Base-by-base conservation (phyloP, 768 basidiomycete species). In the Rickenella mellea region DNA sequence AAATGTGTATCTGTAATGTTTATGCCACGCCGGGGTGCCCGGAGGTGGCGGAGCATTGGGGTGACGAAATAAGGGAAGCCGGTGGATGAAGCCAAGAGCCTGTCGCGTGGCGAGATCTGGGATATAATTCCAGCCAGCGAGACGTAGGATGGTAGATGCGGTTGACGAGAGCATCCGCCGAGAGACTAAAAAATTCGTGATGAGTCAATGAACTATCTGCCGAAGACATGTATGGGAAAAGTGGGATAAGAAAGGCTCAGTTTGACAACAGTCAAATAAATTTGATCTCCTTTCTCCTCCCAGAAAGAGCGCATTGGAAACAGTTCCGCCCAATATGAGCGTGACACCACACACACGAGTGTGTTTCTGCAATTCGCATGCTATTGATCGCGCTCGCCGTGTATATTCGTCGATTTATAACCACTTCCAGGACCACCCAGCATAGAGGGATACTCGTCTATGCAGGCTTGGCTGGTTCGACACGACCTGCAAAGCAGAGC, bases 121-220 rank as follows among this genome's bases (percentile, higher is more conserved):
- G 31, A 87, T 59, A 44, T 76, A 66, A 5, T 73, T 62, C 84
- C 85, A 88, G 43, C 80, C 81, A 14, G 68, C 58, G 14, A 83
- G 57, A 41, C 71, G 65, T 19, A 72, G 48, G 28, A 65, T 38
- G n/a, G 53, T 43, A 28, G 39, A 42, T n/a, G 49, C 27, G 7
- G 62, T 29, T 26, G 41, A 41, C n/a, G 47, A 44, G 45, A 48
- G 44, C 11, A 29, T 36, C 32, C 6, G 15, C 24, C 8, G 19
- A 2, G 24, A 5, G 15, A 30, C 19, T 19, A 15, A 36, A 6
- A 17, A 19, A 14, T 14, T 4, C 3, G 8, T 7, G 24, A 36
- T 4, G 24, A 22, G 33, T 10, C 33, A 11, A 19, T 17, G 24
- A 22, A 12, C 4, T 14, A 2, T 2, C 10, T 17, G 7, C 21